Evolutionary conservation across 1,139 yeast species (phyloP), one percentile per base, ranked within the genome.

Genomic region (Citeromyces hawaiiensis): DNA sequence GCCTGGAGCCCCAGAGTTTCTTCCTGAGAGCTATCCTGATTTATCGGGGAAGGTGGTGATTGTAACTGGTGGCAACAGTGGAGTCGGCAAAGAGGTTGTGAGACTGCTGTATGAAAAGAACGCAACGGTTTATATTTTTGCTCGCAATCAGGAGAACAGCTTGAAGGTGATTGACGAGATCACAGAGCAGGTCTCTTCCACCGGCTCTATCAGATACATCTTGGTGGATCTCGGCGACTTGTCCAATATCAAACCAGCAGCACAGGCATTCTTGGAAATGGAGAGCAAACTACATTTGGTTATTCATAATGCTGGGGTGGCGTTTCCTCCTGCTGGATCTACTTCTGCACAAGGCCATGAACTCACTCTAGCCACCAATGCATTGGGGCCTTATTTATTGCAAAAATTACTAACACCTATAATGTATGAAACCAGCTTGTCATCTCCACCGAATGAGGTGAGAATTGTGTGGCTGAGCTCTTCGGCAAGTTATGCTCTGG

Each of bases 311-410:
- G 40, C 49, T 1, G 76, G 79, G 36, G 61, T 72, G 13, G 69
- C 66, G 67, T 52, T 56, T 14, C 66, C 71, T 1, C 61, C 63
- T 9, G 49, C 50, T n/a, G 60, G 60, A 10, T 46, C 61, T 1
- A 46, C 50, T 14, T 60, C 72, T 6, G 49, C 47, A 7, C 71
- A 66, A 48, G 74, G 72, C 1, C 57, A 56, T 43, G 75, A 71
- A 40, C 50, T 62, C 30, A 70, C 66, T 48, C 59, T 70, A 40
- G 76, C 74, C 9, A 61, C 68, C 16, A 73, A 74, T 47, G 68
- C 56, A 4, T 45, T 72, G 38, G 78, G 71, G 2, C 72, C 69
- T 15, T 72, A 66, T 42, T 52, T 72, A 37, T 51, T 74, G 16
- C 70, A 70, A 44, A 59, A 61, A 42, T 55, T 62, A 30, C 52